Evolutionary conservation across 2,329 filamentous ascomycete genomes (phyloP).

Genomic region (Dothiorella sarmentorum): DNA sequence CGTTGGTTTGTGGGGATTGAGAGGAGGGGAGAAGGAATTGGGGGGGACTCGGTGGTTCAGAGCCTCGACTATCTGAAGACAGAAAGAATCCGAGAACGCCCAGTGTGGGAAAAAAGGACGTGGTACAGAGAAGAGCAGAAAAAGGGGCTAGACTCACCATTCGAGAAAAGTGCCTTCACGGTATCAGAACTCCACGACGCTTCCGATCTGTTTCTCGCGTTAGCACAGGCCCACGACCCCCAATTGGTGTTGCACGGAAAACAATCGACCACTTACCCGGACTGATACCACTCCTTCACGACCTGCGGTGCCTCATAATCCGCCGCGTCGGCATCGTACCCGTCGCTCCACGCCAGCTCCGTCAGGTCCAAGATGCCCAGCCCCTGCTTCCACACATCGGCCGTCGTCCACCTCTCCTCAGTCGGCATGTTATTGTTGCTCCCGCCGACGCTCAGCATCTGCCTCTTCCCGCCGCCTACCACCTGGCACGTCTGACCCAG

Average conservation of each 20-base stretch:
- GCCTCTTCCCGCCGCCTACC: neutral
- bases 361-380: conserved; percentile 7
- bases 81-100: no score
- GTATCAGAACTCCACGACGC: neutral
- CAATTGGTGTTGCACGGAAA: neutral
- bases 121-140: no score
- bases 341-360: neutral
- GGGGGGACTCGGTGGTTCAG: no score
- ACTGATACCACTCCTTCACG: neutral
- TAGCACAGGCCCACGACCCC: neutral
- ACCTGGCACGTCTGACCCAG: neutral
- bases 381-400: conserved; percentile 11
- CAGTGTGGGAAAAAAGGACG: no score
- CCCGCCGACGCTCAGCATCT: neutral
- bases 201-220: neutral
- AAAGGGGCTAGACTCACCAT: neutral
- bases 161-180: neutral
- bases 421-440: neutral
- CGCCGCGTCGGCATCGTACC: conserved; percentile 4
- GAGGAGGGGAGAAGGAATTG: neutral
- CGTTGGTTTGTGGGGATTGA: neutral
- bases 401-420: neutral
- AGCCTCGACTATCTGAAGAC: neutral
- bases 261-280: neutral
- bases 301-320: conserved; percentile 2